Evolutionary conservation across 2,329 filamentous ascomycete genomes (phyloP), one percentile per base, ranked within the genome.

Genomic region (Ambrosiella xylebori): DNA sequence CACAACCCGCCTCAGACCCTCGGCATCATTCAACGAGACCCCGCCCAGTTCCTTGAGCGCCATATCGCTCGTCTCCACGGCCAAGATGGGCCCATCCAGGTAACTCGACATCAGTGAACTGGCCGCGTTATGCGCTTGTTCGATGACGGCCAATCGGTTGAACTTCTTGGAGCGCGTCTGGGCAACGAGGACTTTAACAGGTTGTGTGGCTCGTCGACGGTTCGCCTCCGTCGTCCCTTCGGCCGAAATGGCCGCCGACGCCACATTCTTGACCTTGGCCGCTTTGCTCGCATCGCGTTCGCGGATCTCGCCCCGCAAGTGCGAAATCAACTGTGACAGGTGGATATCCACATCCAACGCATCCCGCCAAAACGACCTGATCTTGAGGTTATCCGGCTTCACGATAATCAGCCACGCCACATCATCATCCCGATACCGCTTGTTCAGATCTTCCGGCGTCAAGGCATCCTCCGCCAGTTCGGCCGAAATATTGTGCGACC

Each of bases 331-430:
- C 60, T 94, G 19, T 7, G 35, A 11, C 15, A 17, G 13, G 13
- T 35, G 38, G 13, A 97, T 77, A 63, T 97, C 93, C 3, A 78
- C 80, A 64, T 94, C 88, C 36, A 76, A 72, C 7, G 81, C 74
- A 61, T 94, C 88, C 65, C 83, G 81, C 38, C 81, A 78, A 65
- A 90, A 79, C 11, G 80, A 88, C 66, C 85, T 87, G 62, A 95
- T 79, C 70, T 94, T 95, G 53, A 94, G 76, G 71, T 73, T 82
- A 70, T 80, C 86, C 61, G 81, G 84, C 67, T 95, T 95, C 65
- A 95, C 83, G 61, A 94, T 85, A 41, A 96, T 80, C 61, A 95
- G 81, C 88, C 90, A 97, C 35, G 80, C 85, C 68, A 95, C 86
- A 36, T 77, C 77, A 63, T 88, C 85, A 59, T 89, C 85, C 12